phyloP scores from a whole-genome alignment of 345 rosid genomes.

The Pistacia vera region DNA sequence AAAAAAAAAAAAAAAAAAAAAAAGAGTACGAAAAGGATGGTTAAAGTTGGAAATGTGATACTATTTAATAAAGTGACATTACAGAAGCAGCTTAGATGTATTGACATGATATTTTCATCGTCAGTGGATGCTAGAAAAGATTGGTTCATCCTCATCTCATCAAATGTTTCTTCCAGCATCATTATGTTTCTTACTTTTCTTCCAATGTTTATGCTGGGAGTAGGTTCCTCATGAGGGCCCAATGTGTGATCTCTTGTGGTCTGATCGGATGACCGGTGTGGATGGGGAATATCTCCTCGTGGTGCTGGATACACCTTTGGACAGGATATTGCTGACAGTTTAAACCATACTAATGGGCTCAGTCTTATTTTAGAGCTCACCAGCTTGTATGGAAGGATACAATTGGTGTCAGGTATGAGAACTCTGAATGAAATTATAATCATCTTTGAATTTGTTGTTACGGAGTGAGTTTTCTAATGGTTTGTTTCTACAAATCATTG shows the following conservation, averaged over 20 bases:
- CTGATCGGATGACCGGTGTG: constrained; percentile 64
- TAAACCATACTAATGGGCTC: constrained; percentile 81
- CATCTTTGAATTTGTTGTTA: neutral
- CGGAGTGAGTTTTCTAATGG: neutral
- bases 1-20: too few species aligned
- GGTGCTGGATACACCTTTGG: constrained; percentile 65
- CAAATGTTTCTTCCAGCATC: neutral
- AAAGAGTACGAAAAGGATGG: too few species aligned
- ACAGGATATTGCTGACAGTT: constrained; percentile 73
- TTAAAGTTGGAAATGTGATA: too few species aligned
- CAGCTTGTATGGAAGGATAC: constrained; percentile 90
- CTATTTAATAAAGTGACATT: too few species aligned
- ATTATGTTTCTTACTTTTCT: neutral
- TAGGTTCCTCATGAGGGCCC: constrained; percentile 91
- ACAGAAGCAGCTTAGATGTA: too few species aligned
- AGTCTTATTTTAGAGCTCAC: constrained; percentile 78
- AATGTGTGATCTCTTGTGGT: constrained; percentile 75
- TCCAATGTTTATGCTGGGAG: neutral
- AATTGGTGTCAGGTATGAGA: constrained; percentile 80
- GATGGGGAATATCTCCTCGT: constrained; percentile 63
- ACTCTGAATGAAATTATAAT: constrained; percentile 6
- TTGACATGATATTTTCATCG: too few species aligned
- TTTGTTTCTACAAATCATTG: neutral
- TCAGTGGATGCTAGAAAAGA: too few species aligned
- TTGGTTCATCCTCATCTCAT: neutral